A percentile compares a stretch with the other conserved stretches of the same genome.
Conservation (phyloP, 352 stramenopile species). For the Globisporangium recalcitrans region DNA sequence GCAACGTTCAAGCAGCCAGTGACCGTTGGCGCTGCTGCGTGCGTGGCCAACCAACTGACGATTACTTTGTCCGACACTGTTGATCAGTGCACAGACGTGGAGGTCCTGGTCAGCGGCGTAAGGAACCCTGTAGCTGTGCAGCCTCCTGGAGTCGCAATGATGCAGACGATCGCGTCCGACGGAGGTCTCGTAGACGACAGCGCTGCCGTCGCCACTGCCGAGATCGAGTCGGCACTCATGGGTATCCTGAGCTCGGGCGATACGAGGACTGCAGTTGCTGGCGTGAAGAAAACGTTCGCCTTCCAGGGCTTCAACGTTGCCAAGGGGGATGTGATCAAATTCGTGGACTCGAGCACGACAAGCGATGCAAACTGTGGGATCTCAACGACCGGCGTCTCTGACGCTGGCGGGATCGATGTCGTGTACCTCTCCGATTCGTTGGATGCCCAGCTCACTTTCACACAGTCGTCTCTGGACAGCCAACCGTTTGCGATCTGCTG, state of each 20-base stretch:
- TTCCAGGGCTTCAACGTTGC: slow-evolving; percentile 42
- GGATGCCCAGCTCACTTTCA: slow-evolving; percentile 31
- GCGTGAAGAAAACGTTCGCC: slow-evolving; percentile 38
- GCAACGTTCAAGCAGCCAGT: slow-evolving; percentile 31
- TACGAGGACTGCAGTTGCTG: slow-evolving; percentile 42
- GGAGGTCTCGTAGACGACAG: slow-evolving; percentile 45
- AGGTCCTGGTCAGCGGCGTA: slow-evolving; percentile 34
- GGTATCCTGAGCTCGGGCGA: slow-evolving; percentile 39
- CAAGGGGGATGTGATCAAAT: slow-evolving; percentile 50
- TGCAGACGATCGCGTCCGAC: slow-evolving; percentile 31
- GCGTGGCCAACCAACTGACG: slow-evolving; percentile 30
- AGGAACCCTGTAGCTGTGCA: slow-evolving; percentile 42
- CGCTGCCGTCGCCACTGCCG: slow-evolving; percentile 23
- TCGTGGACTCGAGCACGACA: slow-evolving; percentile 49
- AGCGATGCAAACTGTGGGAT: slow-evolving; percentile 51
- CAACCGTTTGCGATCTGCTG: slow-evolving; percentile 55
- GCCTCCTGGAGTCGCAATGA: slow-evolving; percentile 18
- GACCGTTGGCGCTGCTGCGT: slow-evolving; percentile 21
- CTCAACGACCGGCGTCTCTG: slow-evolving; percentile 32
- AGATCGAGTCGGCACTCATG: slow-evolving; percentile 33
- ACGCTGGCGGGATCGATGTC: slow-evolving; percentile 38
- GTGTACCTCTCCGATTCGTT: slow-evolving; percentile 21
- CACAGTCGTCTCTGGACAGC: slow-evolving; percentile 31
- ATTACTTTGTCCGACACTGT: slow-evolving; percentile 36
- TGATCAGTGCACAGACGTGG: slow-evolving; percentile 27